Evolutionary conservation across 2,329 filamentous ascomycete genomes (phyloP), one percentile per base, ranked within the genome.

Genomic region (Trichoderma cornu-damae): DNA sequence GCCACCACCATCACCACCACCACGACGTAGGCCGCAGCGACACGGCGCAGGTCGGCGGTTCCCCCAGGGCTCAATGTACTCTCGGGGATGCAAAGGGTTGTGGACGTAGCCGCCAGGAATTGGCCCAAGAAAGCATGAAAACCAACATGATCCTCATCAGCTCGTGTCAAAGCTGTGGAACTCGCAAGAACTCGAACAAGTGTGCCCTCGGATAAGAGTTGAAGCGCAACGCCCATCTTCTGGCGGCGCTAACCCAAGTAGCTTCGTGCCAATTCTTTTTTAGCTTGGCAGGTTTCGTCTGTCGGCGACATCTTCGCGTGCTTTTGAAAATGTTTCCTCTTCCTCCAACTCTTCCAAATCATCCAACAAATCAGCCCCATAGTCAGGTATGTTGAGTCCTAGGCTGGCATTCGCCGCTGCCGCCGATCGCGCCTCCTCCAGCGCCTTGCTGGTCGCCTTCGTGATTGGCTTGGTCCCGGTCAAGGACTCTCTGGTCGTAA

Each of bases 401-500:
- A 46, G 38, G 40, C 18, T 20, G n/a, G 34, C 44, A 24, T 42
- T 57, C 16, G 43, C 43, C 18, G 34, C 35, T 48, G 34, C 53
- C 6, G 44, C 44, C 12, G 37, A 24, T 37, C 44, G 53, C 12
- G 54, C 37, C 30, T 50, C 46, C 12, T 42, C 37, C n/a, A 50
- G 30, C 5, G 82, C 80, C 60, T 37, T 61, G 55, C 46, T 61
- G 11, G 54, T 38, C 34, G 43, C 44, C 24, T 55, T 53, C 28
- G 49, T 54, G 32, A 55, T 43, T 12, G 49, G 38, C 40, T 44
- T 59, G 24, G 35, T 59, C 26, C 52, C 48, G 63, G 72, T 76
- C 57, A 85, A 73, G 9, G 81, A 78, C 48, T 86, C 87, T 43
- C 81, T 80, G 57, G 84, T 85, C n/a, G 88, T 91, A 64, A 86